Base-by-base conservation (phyloP, 345 rosid species). In the Mangifera indica region DNA sequence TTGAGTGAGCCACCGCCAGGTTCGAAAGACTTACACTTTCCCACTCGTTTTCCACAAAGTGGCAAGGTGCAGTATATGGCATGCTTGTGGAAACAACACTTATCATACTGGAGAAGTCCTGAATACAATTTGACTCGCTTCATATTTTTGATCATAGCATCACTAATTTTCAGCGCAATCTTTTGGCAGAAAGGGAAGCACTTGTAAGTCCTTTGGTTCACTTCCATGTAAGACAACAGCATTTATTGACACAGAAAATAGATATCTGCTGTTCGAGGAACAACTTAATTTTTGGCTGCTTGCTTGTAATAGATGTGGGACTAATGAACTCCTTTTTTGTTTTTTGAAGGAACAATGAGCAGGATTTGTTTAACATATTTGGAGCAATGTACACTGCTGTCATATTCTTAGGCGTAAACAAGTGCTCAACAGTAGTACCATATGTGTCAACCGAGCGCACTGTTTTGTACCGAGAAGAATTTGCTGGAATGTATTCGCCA, bases 31-130 rank as follows among this genome's bases (percentile, higher is more conserved):
- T 69, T 86, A 40, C 71, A 64, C 42, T 86, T 84, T 54, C 74
- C 83, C 29, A 70, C 82, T 3, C 76, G 71, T 2, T 84, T 71
- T 62, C 71, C 86, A 3, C 84, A 78, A 71, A 67, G 77, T 15
- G 74, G 74, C 26, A 69, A 76, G 74, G 72, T n/a, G 1, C 88
- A 82, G 63, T 76, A 79, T 20, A 70, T 75, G 60, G 84, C 85
- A 45, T 87, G 90, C 72, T 70, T 87, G 4, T 81, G 88, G 90
- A 87, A 87, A 74, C 90, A 87, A 48, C 78, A 79, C 59, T 67
- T 67, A 22, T 82, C 86, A n/a, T 86, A 87, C 76, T 87, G 87
- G 91, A 81, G 91, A 76, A 83, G 81, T 75, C 83, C 88, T 51
- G 67, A 76, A 7, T 78, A 84, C 45, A 84, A 80, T 60, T 55